These are phyloP conservation scores for Suhomyces faveliae DNA, from an alignment of 805 yeast genomes.

Conservation along the genomic window DNA sequence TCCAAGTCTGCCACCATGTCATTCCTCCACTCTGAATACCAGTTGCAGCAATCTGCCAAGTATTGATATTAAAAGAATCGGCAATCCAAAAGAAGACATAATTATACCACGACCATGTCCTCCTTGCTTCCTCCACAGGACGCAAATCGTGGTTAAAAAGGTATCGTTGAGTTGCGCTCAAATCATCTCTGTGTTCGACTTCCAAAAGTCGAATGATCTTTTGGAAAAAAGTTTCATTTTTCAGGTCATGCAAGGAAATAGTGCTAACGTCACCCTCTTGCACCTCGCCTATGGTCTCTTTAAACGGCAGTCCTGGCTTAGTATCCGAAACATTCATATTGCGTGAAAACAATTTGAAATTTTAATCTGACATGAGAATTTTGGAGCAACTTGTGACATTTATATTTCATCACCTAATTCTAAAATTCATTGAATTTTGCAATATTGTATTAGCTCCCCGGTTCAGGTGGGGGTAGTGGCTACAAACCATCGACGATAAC, in stretches of 20 bases:
- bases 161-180: conserved; percentile 60
- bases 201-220: conserved; percentile 23
- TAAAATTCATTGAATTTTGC: too few relatives aligned
- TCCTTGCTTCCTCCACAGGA: conserved; percentile 71
- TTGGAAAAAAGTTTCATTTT: conserved; percentile 29
- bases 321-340: not conserved
- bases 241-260: not conserved
- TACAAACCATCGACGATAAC: not conserved
- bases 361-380: not conserved
- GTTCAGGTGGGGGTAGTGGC: not conserved
- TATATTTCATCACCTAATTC: too few relatives aligned
- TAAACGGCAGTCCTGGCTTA: not conserved
- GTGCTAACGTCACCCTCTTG: conserved; percentile 16
- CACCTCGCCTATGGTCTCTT: not conserved
- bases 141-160: conserved; percentile 71
- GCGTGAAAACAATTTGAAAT: not conserved
- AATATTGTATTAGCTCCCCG: not conserved
- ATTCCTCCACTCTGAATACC: conserved; percentile 71
- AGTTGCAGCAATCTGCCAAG: conserved; percentile 89
- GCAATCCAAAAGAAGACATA: conserved; percentile 83
- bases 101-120: conserved; percentile 86
- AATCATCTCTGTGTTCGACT: conserved; percentile 37
- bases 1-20: conserved; percentile 91
- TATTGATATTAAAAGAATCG: conserved; percentile 84
- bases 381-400: not conserved